Percentiles rank a stretch among this genome's conserved stretches.
phyloP scores from a whole-genome alignment of 179 eudicot genomes.

The Silene coronaria region DNA sequence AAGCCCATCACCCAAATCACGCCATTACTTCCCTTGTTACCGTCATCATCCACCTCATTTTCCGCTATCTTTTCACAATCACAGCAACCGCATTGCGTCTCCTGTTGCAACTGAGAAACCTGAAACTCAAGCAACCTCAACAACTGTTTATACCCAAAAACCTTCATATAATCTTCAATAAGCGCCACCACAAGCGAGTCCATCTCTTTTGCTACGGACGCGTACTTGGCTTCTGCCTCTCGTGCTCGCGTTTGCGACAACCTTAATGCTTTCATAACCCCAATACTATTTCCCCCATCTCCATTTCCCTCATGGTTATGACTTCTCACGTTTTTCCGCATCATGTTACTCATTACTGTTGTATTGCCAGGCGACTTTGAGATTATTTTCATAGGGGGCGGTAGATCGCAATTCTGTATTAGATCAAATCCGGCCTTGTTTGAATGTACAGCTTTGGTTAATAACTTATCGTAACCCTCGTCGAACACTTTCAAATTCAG shows the following conservation, averaged over 20 bases:
- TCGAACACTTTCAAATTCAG: conserved; percentile 14
- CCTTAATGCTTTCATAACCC: conserved; percentile 47
- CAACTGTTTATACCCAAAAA: conserved; percentile 42
- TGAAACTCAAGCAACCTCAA: conserved; percentile 43
- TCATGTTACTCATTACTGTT: conserved; percentile 17
- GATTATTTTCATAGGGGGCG: conserved; percentile 28
- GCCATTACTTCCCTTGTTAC: conserved; percentile 15
- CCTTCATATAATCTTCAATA: conserved; percentile 35
- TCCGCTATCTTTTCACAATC: background rate
- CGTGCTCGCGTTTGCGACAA: conserved; percentile 65
- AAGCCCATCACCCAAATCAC: conserved; percentile 34
- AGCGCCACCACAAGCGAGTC: conserved; percentile 32
- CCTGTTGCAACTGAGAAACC: conserved; percentile 18
- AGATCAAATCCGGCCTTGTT: conserved; percentile 32
- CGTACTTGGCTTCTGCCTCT: conserved; percentile 50
- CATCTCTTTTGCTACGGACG: conserved; percentile 29
- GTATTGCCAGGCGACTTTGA: conserved; percentile 11
- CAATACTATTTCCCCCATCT: conserved; percentile 29
- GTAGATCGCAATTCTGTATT: conserved; percentile 34
- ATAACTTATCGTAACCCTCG: conserved; percentile 18
- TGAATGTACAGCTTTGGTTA: conserved; percentile 12
- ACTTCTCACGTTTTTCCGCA: conserved; percentile 5
- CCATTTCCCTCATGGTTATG: conserved; percentile 4
- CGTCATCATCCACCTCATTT: background rate
- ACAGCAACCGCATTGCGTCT: background rate